Percentiles rank a stretch among this genome's conserved stretches.
Evolutionary conservation across 2,329 filamentous ascomycete species (phyloP).

Genomic region (Exophiala mesophila): DNA sequence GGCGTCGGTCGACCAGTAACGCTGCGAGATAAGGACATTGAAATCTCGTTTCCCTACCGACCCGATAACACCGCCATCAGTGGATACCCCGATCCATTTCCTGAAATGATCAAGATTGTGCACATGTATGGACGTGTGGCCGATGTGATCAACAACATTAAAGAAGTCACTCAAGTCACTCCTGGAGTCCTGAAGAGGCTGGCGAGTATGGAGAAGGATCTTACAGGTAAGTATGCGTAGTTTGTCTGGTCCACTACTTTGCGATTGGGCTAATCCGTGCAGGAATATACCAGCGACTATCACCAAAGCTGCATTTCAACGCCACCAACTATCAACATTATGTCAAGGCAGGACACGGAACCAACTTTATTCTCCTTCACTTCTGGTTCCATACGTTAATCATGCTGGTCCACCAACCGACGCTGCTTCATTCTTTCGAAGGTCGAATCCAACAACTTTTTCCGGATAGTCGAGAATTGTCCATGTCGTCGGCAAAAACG

Average conservation of each 20-base stretch:
- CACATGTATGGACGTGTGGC: constrained; percentile 81
- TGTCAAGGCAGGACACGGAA: constrained; percentile 72
- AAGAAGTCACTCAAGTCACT: constrained; percentile 67
- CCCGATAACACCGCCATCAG: constrained; percentile 51
- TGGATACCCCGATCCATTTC: constrained; percentile 72
- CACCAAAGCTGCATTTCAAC: constrained; percentile 73
- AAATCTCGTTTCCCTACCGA: constrained; percentile 63
- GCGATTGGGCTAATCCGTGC: constrained; percentile 14
- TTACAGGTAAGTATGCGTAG: constrained; percentile 56
- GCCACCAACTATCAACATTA: constrained; percentile 82
- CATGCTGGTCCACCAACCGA: constrained; percentile 48
- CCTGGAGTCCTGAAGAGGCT: constrained; percentile 67
- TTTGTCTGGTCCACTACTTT: background rate
- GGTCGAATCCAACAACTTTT: constrained; percentile 66
- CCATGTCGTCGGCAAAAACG: constrained; percentile 86
- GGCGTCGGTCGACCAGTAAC: constrained; percentile 81
- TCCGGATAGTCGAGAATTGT: constrained; percentile 72
- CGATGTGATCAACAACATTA: constrained; percentile 77
- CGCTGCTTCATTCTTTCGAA: constrained; percentile 71
- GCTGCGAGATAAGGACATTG: constrained; percentile 77
- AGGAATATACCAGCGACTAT: constrained; percentile 67
- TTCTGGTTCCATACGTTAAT: constrained; percentile 43
- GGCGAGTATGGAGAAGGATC: constrained; percentile 70
- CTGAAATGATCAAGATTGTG: constrained; percentile 75
- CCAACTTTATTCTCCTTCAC: constrained; percentile 79